Evolutionary conservation across 306 rosid genomes (phyloP), one percentile per base, ranked within the genome.

Genomic region (Betula pendula): DNA sequence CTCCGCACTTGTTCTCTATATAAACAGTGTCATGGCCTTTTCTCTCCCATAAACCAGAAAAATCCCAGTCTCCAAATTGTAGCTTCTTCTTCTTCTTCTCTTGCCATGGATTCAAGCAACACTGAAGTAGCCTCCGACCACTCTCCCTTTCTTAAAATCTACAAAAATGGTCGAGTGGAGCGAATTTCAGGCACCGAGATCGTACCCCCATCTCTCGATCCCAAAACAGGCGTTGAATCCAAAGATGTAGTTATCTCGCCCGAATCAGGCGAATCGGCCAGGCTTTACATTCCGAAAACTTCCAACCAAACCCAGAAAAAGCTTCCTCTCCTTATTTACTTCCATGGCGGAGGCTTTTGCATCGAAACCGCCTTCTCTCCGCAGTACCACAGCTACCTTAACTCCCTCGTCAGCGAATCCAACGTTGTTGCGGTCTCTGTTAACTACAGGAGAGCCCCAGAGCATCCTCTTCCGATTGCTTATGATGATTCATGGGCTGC

Each of bases 321-420:
- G 79, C 87, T 93, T 51, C 98, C 98, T 47, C 75, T 93, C 3
- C 48, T 93, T 0, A 69, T 90, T 12, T 90, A 90, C 73, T 48
- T 88, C 29, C 98, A 93, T 38, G 98, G 98, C 9, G 94, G 98
- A 12, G 95, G 79, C 2, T 91, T 93, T 82, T 55, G 81, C 75
- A 68, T 93, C 49, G 92, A 89, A 66, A 68, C 93, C 2, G 86
- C 97, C 0, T 87, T 74, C 31, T 91, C 91, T 1, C 80, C 96
- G 0, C 50, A 31, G 20, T 93, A 88, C 86, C 89, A 89, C 43
- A 79, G 65, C 62, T 75, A 77, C 45, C 65, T 90, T 19, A 77
- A 73, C 82, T 24, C 86, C 0, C 33, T 93, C 0, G 84, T 67
- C 19, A 83, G 92, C 3, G 45, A 53, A 22, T 81, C 90, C 4